Evolutionary conservation across 257 asterid species (phyloP).

Genomic region (Knoxia roxburghii): DNA sequence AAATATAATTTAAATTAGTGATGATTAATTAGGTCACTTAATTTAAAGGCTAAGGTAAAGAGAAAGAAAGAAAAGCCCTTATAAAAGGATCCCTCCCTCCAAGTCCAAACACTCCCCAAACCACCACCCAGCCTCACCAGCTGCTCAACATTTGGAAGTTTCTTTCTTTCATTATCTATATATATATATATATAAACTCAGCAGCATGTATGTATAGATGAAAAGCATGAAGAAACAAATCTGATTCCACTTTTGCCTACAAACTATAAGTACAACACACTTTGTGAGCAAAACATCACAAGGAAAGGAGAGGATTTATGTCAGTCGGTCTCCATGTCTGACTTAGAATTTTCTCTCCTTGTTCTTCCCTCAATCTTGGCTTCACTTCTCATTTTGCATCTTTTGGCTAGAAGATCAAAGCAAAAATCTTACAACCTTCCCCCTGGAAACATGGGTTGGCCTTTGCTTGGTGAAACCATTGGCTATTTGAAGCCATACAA

Average conservation of each 20-base stretch:
- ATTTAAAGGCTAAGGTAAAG: neutral
- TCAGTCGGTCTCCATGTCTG: constrained; percentile 34
- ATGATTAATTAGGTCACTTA: too few species aligned
- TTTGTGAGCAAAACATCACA: neutral
- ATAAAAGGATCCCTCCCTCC: constrained; percentile 10
- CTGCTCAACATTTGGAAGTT: neutral
- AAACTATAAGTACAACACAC: constrained; percentile 4
- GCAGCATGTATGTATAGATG: neutral
- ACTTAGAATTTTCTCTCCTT: constrained; percentile 41
- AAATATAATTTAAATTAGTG: too few species aligned
- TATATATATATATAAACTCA: too few species aligned
- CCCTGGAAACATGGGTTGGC: constrained; percentile 94
- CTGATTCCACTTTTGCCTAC: constrained; percentile 20
- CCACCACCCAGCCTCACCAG: too few species aligned
- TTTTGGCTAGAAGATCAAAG: constrained; percentile 25
- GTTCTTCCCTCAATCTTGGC: constrained; percentile 32
- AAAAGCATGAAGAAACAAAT: constrained; percentile 11
- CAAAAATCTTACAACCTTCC: constrained; percentile 52
- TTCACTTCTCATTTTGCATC: constrained; percentile 31
- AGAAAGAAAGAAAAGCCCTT: constrained; percentile 2
- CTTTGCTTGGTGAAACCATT: constrained; percentile 82
- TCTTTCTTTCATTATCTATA: neutral
- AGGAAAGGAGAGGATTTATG: constrained; percentile 8
- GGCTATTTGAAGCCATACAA: constrained; percentile 69
- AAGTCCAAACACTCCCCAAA: too few species aligned